Evolutionary conservation across 2,329 filamentous ascomycete species (phyloP), one percentile per base, ranked within the genome.

Genomic region (Epicoccum sorghinum): DNA sequence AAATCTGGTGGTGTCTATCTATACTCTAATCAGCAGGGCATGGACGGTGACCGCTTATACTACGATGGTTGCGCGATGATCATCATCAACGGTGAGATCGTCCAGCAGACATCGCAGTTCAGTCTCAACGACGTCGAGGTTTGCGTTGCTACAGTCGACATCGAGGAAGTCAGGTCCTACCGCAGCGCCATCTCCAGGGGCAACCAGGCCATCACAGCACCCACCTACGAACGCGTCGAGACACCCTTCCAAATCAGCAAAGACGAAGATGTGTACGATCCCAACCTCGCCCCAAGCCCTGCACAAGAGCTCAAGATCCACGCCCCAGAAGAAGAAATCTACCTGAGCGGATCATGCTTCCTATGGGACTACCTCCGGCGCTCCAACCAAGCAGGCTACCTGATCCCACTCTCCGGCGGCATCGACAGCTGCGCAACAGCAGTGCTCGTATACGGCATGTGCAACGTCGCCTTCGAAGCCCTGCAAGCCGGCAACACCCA

Each of bases 31-130:
- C 83, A 86, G 60, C 76, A 81, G 68, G 81, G 82, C 0, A 82
- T 79, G 59, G 69, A 73, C 37, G 71, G 71, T 42, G 77, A 67
- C 35, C 60, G 70, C 6, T 58, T 72, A 4, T 70, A 70, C 55
- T 71, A 69, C 18, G 66, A 71, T 24, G 84, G 86, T 10, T 86
- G 81, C 51, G 80, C 83, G 8, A 83, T 89, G 79, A 86, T 89
- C 52, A 77, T 88, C 9, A 75, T 84, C 54, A 86, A 84, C 55
- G 87, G 86, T 7, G 79, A 83, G 13, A 81, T 87, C 37, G 78
- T 89, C 1, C 86, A 85, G 1, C 87, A 90, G 68, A 86, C 83
- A 2, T 82, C 81, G 0, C 87, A 90, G 62, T 90, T 90, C 73
- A 83, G 79, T 12, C 71, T 89, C 8, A 81, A 64, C 13, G 65